Percentiles rank a stretch among this genome's conserved stretches.
These are phyloP conservation scores for Cochlearia excelsa DNA, from an alignment of 345 rosid species.

Conservation along the genomic window DNA sequence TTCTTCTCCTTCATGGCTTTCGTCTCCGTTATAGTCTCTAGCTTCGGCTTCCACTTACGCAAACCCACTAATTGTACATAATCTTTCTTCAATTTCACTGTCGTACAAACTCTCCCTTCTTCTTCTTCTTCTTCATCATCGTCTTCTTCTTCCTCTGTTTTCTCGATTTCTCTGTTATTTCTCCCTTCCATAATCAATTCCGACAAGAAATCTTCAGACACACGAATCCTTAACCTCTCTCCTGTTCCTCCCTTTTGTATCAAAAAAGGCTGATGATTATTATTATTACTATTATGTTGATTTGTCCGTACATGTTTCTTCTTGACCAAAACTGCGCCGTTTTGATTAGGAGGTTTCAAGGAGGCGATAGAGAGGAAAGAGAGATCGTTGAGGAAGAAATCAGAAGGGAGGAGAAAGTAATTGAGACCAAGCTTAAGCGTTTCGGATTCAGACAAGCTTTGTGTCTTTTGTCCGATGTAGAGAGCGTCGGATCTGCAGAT, in stretches of 20 bases:
- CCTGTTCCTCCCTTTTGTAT: conserved; percentile 60
- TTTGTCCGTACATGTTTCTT: neutral
- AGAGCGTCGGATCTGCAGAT: conserved; percentile 71
- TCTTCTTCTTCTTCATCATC: conserved; percentile 4
- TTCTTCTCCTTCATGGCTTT: conserved; percentile 33
- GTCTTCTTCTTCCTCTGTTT: conserved; percentile 17
- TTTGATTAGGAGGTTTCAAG: conserved; percentile 30
- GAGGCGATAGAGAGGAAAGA: conserved; percentile 69
- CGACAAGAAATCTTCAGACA: conserved; percentile 75
- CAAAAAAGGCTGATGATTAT: conserved; percentile 46
- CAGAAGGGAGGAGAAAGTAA: conserved; percentile 75
- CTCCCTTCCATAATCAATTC: conserved; percentile 52
- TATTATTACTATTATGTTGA: too few species aligned
- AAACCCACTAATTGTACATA: conserved; percentile 54
- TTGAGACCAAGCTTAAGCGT: conserved; percentile 66
- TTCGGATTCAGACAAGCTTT: conserved; percentile 59
- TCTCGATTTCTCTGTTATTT: neutral
- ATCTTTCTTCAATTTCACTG: conserved; percentile 63
- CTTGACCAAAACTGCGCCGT: conserved; percentile 23
- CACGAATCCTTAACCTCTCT: conserved; percentile 59
- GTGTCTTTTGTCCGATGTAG: conserved; percentile 81
- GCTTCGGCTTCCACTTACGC: conserved; percentile 76
- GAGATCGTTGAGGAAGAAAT: conserved; percentile 59
- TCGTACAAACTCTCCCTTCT: conserved; percentile 52
- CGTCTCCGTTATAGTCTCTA: conserved; percentile 67